Percentiles rank a stretch among this genome's conserved stretches.
Conservation (phyloP, 2,329 filamentous ascomycete genomes). For the Aspergillus sp. region DNA sequence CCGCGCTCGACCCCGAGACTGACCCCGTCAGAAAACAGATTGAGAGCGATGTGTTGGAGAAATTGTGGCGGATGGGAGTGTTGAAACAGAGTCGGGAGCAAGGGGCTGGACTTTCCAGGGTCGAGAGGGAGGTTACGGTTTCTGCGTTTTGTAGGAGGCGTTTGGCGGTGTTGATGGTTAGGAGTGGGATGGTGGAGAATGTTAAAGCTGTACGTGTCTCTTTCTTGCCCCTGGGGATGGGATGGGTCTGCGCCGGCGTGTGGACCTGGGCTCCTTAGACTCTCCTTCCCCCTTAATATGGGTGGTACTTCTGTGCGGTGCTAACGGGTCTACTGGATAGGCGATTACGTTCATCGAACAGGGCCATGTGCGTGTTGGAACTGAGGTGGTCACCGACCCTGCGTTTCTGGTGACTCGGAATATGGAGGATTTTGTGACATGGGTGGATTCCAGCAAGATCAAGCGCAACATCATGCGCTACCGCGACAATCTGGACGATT, state of each 20-base stretch:
- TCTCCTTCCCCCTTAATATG: conserved; percentile 3
- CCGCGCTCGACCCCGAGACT: conserved; percentile 68
- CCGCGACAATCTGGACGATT: conserved; percentile 90
- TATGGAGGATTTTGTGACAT: conserved; percentile 95
- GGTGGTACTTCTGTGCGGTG: neutral
- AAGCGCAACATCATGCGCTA: conserved; percentile 95
- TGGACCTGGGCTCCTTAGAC: neutral
- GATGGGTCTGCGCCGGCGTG: neutral
- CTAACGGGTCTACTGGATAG: conserved; percentile 15
- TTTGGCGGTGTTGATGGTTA: conserved; percentile 83
- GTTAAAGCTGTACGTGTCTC: conserved; percentile 60
- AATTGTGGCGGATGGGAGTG: conserved; percentile 88
- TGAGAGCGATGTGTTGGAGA: conserved; percentile 80
- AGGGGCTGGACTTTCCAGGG: conserved; percentile 59
- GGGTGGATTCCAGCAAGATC: conserved; percentile 94
- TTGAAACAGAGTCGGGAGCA: conserved; percentile 68
- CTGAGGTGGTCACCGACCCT: conserved; percentile 81
- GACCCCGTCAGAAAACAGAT: conserved; percentile 74
- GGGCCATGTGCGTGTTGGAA: conserved; percentile 85
- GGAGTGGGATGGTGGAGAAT: conserved; percentile 84
- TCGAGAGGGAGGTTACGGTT: conserved; percentile 85
- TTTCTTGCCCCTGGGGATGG: neutral
- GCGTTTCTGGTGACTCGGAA: conserved; percentile 81
- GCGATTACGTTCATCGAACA: conserved; percentile 79
- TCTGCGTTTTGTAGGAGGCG: conserved; percentile 78